Percentiles rank a stretch among this genome's conserved stretches.
Evolutionary conservation across 768 basidiomycete species (phyloP).

Genomic region (Amanita molliuscula): DNA sequence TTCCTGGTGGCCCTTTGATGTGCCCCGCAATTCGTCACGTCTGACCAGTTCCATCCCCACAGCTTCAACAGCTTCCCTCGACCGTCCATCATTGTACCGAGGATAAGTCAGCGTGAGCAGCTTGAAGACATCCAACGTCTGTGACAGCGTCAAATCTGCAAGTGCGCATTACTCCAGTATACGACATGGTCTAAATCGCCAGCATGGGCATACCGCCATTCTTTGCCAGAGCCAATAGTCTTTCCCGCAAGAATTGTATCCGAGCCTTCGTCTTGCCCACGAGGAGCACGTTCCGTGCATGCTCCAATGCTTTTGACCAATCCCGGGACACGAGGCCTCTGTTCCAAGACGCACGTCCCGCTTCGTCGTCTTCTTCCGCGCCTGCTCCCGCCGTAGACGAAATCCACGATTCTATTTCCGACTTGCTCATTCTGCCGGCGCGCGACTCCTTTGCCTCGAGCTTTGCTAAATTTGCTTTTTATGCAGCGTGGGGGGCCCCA

Average conservation of each 20-base stretch:
- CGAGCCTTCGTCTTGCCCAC: slow-evolving; percentile 2
- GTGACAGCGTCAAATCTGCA: slow-evolving; percentile 49
- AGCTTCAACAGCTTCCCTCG: slow-evolving; percentile 60
- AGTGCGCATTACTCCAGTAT: not conserved
- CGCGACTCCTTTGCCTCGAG: slow-evolving; percentile 38
- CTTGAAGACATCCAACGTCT: slow-evolving; percentile 60
- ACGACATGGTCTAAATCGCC: not conserved
- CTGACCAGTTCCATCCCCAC: slow-evolving; percentile 55
- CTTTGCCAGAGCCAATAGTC: not conserved
- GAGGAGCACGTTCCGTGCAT: slow-evolving; percentile 1
- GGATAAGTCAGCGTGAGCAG: slow-evolving; percentile 70
- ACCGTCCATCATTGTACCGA: slow-evolving; percentile 64
- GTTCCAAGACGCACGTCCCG: not conserved
- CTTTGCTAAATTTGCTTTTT: slow-evolving; percentile 32
- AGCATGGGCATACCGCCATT: slow-evolving; percentile 4
- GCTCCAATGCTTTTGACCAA: slow-evolving; percentile 4
- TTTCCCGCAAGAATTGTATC: slow-evolving; percentile 1
- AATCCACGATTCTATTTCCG: slow-evolving; percentile 59
- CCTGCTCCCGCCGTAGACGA: slow-evolving; percentile 29
- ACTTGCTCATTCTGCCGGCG: slow-evolving; percentile 29
- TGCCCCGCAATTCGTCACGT: slow-evolving; percentile 47
- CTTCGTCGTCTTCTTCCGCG: slow-evolving; percentile 21
- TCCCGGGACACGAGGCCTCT: not conserved
- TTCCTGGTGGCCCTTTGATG: slow-evolving; percentile 24
- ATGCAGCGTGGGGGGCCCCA: slow-evolving; percentile 30